Evolutionary conservation across 2,329 filamentous ascomycete species (phyloP), one percentile per base, ranked within the genome.

Genomic region (Colletotrichum orchidophilum): DNA sequence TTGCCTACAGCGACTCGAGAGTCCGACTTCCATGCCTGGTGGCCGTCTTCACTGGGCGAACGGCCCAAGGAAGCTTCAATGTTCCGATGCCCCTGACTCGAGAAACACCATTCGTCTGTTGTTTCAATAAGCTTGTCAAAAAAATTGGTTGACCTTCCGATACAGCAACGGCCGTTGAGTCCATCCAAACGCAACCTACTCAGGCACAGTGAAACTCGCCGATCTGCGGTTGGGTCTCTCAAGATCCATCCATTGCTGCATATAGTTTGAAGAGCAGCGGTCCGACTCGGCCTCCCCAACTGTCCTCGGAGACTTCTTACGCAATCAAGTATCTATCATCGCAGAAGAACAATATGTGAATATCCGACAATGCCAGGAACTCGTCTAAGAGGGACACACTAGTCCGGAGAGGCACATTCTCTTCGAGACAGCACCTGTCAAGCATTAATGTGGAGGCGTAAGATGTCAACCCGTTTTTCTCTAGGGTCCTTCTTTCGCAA

Each of bases 371-470:
- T 58, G 33, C 42, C 50, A 52, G 26, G 35, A 42, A 5, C 18
- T 62, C 26, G 31, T 57, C 33, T 15, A 21, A 26, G 50, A 21
- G 55, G 39, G 39, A 21, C 18, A 46, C 39, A 46, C 39, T 11
- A n/a, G 39, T 18, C 39, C 8, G 39, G 39, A 55, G n/a, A 31
- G 6, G 21, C 27, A 29, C 63, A 50, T 31, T 24, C 24, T 55
- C 62, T 26, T 52, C 50, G 46, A 66, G 33, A 60, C 63, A 70
- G 33, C 57, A 33, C 46, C 54, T n/a, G 33, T 59, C 53, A 27
- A 58, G 33, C 62, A 18, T 66, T 39, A 46, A 21, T 66, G 26
- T 27, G 62, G 33, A 66, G 27, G 29, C 12, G n/a, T n/a, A 13
- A 27, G 29, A 21, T 50, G 46, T 52, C 42, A 35, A 33, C 7